Evolutionary conservation across 352 stramenopile species (phyloP), one percentile per base, ranked within the genome.

Genomic region (Globisporangium yorkense): DNA sequence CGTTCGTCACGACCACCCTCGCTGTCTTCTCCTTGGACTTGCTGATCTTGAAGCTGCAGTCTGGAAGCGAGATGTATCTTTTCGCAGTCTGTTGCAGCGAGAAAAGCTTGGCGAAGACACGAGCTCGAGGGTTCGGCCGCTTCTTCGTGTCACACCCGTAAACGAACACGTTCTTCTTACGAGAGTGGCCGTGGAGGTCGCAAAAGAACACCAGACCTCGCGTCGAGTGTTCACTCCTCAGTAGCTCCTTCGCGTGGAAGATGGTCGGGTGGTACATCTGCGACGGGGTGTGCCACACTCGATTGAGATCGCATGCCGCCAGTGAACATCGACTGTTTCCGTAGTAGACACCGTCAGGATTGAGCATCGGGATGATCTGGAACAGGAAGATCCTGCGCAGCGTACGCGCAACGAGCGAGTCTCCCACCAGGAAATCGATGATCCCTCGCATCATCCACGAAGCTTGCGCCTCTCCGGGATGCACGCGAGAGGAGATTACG

Each of bases 121-220:
- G 68, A 5, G 83, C 84, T 5, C 62, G 70, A 18, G 87, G 86
- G 40, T 94, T 94, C 24, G 85, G 76, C 21, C 76, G 69, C 53
- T 89, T 87, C 58, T 95, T 97, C 10, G 94, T 93, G 46, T 98
- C 92, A 33, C 88, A 97, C 13, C 94, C 94, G 60, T 98, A 98
- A 77, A 97, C 82, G 62, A 98, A 98, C 20, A 97, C 82, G 45
- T 98, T 98, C 56, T 94, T 94, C 66, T 98, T 97, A 16, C 91
- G 71, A 0, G 80, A 95, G 51, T 97, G 91, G n/a, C 89, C 91
- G 50, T 97, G 91, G 46, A 97, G 80, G 66, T 97, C 91, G 35
- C 92, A 89, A 52, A 85, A 97, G 56, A 97, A 86, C 5, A 75
- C 74, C 15, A 97, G 68, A 1, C 86, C 79, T 8, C 84, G 74